Percentiles rank a stretch among this genome's conserved stretches.
Evolutionary conservation across 768 basidiomycete genomes (phyloP).

Genomic region (Auriculariales sp.): DNA sequence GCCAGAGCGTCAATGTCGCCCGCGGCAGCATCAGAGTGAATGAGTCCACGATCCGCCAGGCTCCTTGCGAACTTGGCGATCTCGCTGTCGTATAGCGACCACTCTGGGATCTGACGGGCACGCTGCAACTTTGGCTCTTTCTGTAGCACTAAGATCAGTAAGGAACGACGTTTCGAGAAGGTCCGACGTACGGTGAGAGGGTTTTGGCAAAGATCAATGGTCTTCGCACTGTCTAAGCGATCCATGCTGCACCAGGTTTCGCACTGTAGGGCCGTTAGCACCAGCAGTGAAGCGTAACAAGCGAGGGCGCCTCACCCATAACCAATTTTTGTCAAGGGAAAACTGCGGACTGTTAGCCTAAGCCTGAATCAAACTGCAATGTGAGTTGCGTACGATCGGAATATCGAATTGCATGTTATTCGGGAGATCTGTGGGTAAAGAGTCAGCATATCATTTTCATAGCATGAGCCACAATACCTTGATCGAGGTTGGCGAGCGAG

Average conservation of each 20-base stretch:
- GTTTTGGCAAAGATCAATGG: constrained; percentile 94
- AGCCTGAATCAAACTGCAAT: background rate
- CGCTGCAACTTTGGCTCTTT: constrained; percentile 94
- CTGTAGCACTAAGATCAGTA: constrained; percentile 24
- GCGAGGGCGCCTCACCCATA: constrained; percentile 54
- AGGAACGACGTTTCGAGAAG: background rate
- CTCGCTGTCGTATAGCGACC: constrained; percentile 88
- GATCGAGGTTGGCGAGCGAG: constrained; percentile 88
- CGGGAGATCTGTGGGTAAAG: too few relatives aligned
- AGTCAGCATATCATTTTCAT: too few relatives aligned
- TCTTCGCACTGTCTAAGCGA: constrained; percentile 63
- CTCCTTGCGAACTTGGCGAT: constrained; percentile 70
- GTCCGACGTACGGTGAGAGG: constrained; percentile 62
- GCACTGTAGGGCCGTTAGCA: constrained; percentile 36
- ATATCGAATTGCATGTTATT: constrained; percentile 88
- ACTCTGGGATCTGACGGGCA: constrained; percentile 91
- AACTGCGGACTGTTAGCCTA: constrained; percentile 30
- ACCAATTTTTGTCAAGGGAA: constrained; percentile 84
- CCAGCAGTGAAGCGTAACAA: background rate
- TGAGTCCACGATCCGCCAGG: constrained; percentile 54
- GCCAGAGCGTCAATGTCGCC: constrained; percentile 61
- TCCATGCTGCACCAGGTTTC: constrained; percentile 98
- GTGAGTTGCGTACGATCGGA: constrained; percentile 59
- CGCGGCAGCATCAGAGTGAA: constrained; percentile 50
- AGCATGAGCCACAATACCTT: too few relatives aligned